phyloP scores from a whole-genome alignment of 2,329 filamentous ascomycete genomes.

The Dactylellina leptospora region DNA sequence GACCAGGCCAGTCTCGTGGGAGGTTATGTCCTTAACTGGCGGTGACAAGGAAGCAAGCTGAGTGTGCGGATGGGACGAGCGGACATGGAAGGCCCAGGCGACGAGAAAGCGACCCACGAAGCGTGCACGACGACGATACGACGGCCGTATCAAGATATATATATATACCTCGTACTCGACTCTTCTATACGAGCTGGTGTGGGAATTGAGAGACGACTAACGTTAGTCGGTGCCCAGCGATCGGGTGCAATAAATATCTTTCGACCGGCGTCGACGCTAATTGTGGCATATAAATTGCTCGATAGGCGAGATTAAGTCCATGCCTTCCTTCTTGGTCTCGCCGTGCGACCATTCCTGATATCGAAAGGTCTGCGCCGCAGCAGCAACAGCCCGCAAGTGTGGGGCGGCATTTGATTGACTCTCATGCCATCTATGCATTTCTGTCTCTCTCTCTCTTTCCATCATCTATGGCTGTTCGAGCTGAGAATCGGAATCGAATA shows the following conservation, averaged over 20 bases:
- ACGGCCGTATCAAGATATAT: background rate
- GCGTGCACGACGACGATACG: background rate
- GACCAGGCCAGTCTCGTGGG: no score
- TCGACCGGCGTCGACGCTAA: slow-evolving; percentile 7
- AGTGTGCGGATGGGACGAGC: slow-evolving; percentile 18
- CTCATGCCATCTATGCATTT: slow-evolving; percentile 25
- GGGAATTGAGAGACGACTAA: slow-evolving; percentile 12
- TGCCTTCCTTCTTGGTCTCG: slow-evolving; percentile 5
- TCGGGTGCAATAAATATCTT: slow-evolving; percentile 6
- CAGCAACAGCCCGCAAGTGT: no score
- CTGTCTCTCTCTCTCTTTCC: background rate
- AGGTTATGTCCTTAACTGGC: background rate
- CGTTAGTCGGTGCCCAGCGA: slow-evolving; percentile 3
- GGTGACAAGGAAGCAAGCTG: background rate
- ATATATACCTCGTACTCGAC: background rate
- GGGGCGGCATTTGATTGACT: slow-evolving; percentile 21
- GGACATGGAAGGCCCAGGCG: slow-evolving; percentile 40
- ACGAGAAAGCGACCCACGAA: background rate
- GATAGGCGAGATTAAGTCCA: slow-evolving; percentile 49
- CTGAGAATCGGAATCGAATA: background rate
- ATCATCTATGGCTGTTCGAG: background rate
- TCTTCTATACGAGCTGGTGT: background rate
- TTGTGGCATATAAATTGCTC: slow-evolving; percentile 36
- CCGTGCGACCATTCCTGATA: slow-evolving; percentile 36
- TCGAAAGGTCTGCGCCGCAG: no score